These are phyloP conservation scores for Macaranga tanarius DNA, from an alignment of 441 rosid species.

Conservation along the genomic window DNA sequence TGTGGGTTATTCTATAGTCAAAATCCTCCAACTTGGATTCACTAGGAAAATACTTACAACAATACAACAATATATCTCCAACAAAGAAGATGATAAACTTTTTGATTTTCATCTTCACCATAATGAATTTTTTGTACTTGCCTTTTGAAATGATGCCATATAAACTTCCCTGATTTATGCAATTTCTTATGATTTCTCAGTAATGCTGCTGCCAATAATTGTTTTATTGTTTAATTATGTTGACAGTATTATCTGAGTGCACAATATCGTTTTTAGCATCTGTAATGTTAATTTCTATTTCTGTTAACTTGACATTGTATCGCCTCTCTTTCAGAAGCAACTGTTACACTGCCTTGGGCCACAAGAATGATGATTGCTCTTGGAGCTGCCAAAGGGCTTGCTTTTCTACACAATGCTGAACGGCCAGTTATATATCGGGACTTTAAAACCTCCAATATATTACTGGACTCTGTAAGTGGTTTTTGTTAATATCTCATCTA, in stretches of 20 bases:
- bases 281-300: neutral
- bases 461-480: slow-evolving; percentile 82
- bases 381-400: slow-evolving; percentile 98
- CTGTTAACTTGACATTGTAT: slow-evolving; percentile 27
- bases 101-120: neutral
- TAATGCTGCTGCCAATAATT: neutral
- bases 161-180: neutral
- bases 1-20: neutral
- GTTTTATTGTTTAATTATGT: neutral
- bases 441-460: slow-evolving; percentile 95
- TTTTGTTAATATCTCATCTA: slow-evolving; percentile 12
- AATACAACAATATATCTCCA: neutral
- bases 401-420: slow-evolving; percentile 97
- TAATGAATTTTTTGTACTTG: neutral
- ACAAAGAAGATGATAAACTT: no score
- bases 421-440: slow-evolving; percentile 94
- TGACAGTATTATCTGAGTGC: neutral
- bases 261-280: neutral
- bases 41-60: neutral
- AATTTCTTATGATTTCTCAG: slow-evolving; percentile 8
- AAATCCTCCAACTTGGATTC: neutral
- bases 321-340: slow-evolving; percentile 60
- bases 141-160: neutral
- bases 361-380: slow-evolving; percentile 98
- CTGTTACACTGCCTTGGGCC: slow-evolving; percentile 79